Evolutionary conservation across 106 monocot species (phyloP), one percentile per base, ranked within the genome.

Genomic region (Dioscorea dumetorum): DNA sequence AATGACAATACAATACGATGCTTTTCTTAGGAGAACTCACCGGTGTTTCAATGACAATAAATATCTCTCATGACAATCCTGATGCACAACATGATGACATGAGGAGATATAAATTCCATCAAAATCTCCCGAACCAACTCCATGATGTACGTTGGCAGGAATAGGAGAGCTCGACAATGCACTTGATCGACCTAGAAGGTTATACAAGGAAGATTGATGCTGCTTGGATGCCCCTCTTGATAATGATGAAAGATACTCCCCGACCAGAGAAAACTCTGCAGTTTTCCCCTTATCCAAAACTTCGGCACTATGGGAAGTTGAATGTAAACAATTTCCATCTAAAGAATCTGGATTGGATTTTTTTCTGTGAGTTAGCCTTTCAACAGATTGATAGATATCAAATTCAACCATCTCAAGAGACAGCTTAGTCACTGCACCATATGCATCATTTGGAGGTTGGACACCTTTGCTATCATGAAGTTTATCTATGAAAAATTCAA

Each of bases 11-110:
- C 41, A 41, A 10, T 6, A 41, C 6, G 41, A 41, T 41, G 41
- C 28, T 41, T 41, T 41, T 41, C 41, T 41, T 3, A 41, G 24
- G 24, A 28, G 28, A 24, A 67, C 50, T 60, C 80, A 87, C 95
- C 95, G 82, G 81, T 86, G 95, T 65, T 80, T 97, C 67, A 97
- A 82, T 50, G 91, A 91, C 34, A 61, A 75, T 15, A 92, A 64
- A 76, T 97, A 97, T 65, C 91, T 72, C 23, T 92, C 87, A 80
- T 89, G 82, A 50, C 95, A 97, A 24, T 97, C 89, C 67, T 78
- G 88, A 79, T 97, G 95, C 50, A 97, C 84, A 75, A 82, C 89
- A 81, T 97, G 95, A 58, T 91, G 86, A 80, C 95, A 97, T 33
- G 95, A 89, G 31, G 95, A 92, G 56, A 97, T 86, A 65, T 97